These are phyloP conservation scores for Lactifluus piperatus DNA, from an alignment of 768 basidiomycete genomes.

Conservation along the genomic window DNA sequence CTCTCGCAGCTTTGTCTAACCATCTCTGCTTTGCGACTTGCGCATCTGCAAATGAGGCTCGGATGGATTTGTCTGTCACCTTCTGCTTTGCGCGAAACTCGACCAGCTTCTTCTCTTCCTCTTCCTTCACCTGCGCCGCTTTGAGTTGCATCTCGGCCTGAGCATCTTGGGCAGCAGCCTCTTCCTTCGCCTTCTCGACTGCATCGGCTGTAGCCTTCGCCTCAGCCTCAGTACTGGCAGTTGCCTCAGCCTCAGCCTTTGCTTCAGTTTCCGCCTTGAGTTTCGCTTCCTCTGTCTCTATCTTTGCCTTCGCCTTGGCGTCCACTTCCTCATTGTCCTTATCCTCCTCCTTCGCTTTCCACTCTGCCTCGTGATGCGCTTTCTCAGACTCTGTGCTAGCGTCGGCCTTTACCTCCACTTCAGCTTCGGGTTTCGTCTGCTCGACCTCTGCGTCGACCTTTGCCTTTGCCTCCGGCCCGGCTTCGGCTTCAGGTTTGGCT, in stretches of 20 bases:
- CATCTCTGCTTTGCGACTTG: neutral
- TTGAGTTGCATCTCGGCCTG: neutral
- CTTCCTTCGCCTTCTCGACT: neutral
- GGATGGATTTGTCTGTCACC: neutral
- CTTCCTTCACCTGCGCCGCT: neutral
- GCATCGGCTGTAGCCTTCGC: neutral
- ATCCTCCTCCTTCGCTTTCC: neutral
- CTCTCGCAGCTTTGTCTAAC: constrained; percentile 2
- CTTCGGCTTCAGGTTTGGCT: neutral
- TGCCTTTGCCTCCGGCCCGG: neutral
- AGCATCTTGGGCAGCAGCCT: neutral
- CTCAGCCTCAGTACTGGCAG: neutral
- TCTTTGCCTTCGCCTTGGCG: neutral
- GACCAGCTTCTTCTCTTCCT: neutral
- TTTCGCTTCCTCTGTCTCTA: neutral
- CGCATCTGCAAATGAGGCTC: neutral
- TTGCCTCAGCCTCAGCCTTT: neutral
- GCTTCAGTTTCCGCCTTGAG: too few species aligned
- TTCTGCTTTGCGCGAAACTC: neutral
- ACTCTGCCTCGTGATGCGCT: neutral
- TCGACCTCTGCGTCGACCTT: too few species aligned
- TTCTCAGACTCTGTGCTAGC: neutral
- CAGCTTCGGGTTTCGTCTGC: neutral
- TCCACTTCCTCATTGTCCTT: neutral
- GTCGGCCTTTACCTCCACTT: neutral